phyloP scores from a whole-genome alignment of 352 stramenopile genomes.

The Phytophthora agathidicida region DNA sequence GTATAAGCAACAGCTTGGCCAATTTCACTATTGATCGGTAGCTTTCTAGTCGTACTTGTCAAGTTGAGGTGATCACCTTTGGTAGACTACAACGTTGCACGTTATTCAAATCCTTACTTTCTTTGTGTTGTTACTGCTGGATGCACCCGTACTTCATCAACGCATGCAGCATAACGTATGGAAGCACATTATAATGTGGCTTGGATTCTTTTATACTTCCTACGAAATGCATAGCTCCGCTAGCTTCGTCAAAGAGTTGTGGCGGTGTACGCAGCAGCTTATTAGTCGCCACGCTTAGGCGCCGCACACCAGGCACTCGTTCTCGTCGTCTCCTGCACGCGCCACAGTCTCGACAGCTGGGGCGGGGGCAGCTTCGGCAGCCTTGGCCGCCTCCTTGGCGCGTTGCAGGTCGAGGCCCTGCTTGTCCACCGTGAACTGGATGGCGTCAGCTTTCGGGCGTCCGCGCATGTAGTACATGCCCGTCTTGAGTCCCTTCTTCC shows the following conservation, averaged over 20 bases:
- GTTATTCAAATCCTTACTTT: neutral
- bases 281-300: slow-evolving; percentile 42
- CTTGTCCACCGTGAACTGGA: slow-evolving; percentile 99
- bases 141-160: neutral
- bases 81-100: no score
- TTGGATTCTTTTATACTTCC: slow-evolving; percentile 25
- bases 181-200: slow-evolving; percentile 8
- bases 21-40: no score
- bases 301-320: slow-evolving; percentile 81
- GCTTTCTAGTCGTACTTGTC: no score
- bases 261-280: slow-evolving; percentile 5
- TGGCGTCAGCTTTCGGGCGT: slow-evolving; percentile 98
- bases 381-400: slow-evolving; percentile 27
- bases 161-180: no score
- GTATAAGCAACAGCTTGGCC: slow-evolving; percentile 16
- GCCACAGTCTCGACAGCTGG: slow-evolving; percentile 51
- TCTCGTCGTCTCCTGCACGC: slow-evolving; percentile 63
- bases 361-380: neutral
- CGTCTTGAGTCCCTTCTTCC: slow-evolving; percentile 99
- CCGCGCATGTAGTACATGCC: slow-evolving; percentile 99
- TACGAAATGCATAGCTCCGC: slow-evolving; percentile 26
- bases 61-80: no score
- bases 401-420: slow-evolving; percentile 71
- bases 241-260: neutral
- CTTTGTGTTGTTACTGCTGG: slow-evolving; percentile 1